Evolutionary conservation across 352 stramenopile species (phyloP).

Genomic region (Plasmopara muralis): DNA sequence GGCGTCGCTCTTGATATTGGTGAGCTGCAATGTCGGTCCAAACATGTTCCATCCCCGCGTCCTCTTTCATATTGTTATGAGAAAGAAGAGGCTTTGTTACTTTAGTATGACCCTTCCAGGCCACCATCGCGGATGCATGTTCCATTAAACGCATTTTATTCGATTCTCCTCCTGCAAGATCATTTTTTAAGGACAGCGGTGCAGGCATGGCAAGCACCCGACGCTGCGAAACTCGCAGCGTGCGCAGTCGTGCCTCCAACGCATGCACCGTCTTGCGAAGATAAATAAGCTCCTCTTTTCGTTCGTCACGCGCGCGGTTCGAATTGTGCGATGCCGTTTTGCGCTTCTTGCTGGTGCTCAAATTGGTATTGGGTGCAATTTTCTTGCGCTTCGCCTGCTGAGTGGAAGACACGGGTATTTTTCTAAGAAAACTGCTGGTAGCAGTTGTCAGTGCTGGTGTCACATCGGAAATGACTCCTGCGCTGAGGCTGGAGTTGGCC

Average conservation of each 20-base stretch:
- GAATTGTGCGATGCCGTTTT: conserved; percentile 49
- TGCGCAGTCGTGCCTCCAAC: conserved; percentile 31
- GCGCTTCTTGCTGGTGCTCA: conserved; percentile 26
- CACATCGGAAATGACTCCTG: too few relatives aligned
- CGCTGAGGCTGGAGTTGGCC: too few relatives aligned
- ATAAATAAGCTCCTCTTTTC: conserved; percentile 65
- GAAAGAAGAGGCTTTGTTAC: too few relatives aligned
- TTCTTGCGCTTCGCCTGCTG: neutral
- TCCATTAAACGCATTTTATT: conserved; percentile 9
- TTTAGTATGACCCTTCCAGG: conserved; percentile 6
- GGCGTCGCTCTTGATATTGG: conserved; percentile 43
- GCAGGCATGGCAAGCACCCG: conserved; percentile 15
- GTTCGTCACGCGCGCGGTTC: conserved; percentile 48
- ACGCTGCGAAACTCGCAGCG: conserved; percentile 24
- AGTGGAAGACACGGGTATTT: too few relatives aligned
- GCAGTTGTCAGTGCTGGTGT: too few relatives aligned
- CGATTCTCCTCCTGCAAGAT: too few relatives aligned
- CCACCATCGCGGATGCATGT: conserved; percentile 16
- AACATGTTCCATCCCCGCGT: conserved; percentile 24
- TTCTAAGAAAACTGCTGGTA: too few relatives aligned
- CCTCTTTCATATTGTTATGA: too few relatives aligned
- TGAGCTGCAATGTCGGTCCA: conserved; percentile 48
- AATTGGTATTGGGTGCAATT: neutral
- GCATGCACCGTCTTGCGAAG: conserved; percentile 49
- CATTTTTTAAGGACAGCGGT: neutral